phyloP scores from a whole-genome alignment of 2,329 filamentous ascomycete species.

The Arthroderma sp. region DNA sequence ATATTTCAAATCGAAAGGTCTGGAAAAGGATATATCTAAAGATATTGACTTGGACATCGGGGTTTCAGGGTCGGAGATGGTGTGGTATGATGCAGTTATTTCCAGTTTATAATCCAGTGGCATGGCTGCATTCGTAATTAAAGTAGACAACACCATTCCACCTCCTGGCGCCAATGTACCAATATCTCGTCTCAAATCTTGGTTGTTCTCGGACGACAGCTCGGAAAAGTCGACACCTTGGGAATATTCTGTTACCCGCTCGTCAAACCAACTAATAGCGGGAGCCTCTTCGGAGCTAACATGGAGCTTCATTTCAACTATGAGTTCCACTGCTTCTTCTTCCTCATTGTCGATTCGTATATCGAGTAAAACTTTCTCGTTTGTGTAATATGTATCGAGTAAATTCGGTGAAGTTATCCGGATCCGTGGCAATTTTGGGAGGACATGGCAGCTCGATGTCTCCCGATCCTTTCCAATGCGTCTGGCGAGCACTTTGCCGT shows the following conservation, averaged over 20 bases:
- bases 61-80: constrained; percentile 67
- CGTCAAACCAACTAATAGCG: constrained; percentile 34
- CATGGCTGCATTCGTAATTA: constrained; percentile 41
- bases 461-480: constrained; percentile 34
- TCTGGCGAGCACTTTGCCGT: constrained; percentile 23
- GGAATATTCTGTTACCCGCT: constrained; percentile 14
- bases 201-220: constrained; percentile 11
- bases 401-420: constrained; percentile 54
- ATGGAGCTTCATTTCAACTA: constrained; percentile 54
- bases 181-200: constrained; percentile 19
- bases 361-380: constrained; percentile 57
- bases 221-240: constrained; percentile 4
- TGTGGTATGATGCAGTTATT: constrained; percentile 61
- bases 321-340: constrained; percentile 60
- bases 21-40: constrained; percentile 58
- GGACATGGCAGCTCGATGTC: constrained; percentile 51
- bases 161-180: constrained; percentile 23
- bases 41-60: constrained; percentile 61
- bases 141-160: constrained; percentile 21
- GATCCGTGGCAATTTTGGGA: constrained; percentile 86
- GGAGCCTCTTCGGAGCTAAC: constrained; percentile 40
- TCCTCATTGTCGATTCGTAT: constrained; percentile 71
- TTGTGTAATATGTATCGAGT: constrained; percentile 65
- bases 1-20: constrained; percentile 85
- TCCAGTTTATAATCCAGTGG: constrained; percentile 53